These are phyloP conservation scores for Massariosphaeria phaeospora DNA, from an alignment of 495 filamentous ascomycete genomes.

Conservation along the genomic window DNA sequence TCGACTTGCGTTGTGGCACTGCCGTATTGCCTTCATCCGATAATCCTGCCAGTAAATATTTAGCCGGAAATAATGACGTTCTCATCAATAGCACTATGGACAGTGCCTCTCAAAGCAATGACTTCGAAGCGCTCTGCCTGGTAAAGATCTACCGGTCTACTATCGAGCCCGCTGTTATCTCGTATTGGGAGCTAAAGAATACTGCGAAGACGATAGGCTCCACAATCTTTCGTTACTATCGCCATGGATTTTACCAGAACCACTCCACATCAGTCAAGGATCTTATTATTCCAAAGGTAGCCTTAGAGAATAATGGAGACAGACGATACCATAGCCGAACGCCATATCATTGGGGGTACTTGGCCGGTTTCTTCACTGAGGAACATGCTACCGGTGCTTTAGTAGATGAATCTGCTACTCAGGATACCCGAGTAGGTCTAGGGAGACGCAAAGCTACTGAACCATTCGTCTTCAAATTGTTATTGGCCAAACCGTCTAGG, in stretches of 20 bases:
- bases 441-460: neutral
- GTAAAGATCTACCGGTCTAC: constrained; percentile 34
- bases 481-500: neutral
- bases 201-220: constrained; percentile 30
- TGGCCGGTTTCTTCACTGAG: constrained; percentile 1
- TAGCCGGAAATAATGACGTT: constrained; percentile 1
- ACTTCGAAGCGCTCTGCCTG: constrained; percentile 16
- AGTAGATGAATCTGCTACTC: constrained; percentile 8
- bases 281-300: neutral
- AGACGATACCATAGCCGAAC: neutral
- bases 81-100: neutral
- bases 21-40: neutral
- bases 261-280: neutral
- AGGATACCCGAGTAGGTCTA: neutral
- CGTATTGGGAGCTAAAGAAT: constrained; percentile 32
- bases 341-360: constrained; percentile 6
- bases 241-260: constrained; percentile 15
- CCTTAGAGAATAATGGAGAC: constrained; percentile 3
- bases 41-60: neutral
- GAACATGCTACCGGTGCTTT: constrained; percentile 2
- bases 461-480: constrained; percentile 28
- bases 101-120: neutral
- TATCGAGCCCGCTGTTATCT: constrained; percentile 14
- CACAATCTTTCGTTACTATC: constrained; percentile 34
- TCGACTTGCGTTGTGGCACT: constrained; percentile 24